phyloP scores from a whole-genome alignment of 257 asterid species.

The Solanum boliviense region DNA sequence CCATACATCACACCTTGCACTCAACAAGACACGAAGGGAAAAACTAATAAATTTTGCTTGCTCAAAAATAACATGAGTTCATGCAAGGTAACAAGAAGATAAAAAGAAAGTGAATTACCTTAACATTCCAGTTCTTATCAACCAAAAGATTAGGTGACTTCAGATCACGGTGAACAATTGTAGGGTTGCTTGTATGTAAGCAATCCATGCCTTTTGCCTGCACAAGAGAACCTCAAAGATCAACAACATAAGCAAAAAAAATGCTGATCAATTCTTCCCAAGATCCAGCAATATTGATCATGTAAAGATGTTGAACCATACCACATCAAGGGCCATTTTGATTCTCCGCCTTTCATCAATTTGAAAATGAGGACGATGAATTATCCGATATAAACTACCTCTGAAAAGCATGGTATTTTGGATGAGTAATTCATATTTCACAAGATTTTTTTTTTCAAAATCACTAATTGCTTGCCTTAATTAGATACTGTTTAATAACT shows the following conservation, averaged over 20 bases:
- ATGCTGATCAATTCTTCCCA: not conserved
- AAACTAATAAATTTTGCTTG: not conserved
- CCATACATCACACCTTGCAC: not conserved
- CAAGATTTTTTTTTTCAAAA: not conserved
- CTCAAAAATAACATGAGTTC: not conserved
- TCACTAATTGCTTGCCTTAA: not conserved
- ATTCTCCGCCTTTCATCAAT: slow-evolving; percentile 92
- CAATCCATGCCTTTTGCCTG: slow-evolving; percentile 99
- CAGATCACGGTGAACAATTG: slow-evolving; percentile 96
- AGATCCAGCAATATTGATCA: not conserved
- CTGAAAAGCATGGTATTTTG: slow-evolving; percentile 32
- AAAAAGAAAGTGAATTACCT: slow-evolving; percentile 36
- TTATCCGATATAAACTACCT: slow-evolving; percentile 93
- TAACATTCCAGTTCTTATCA: slow-evolving; percentile 92
- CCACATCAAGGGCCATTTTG: slow-evolving; percentile 99
- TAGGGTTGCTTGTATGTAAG: slow-evolving; percentile 91
- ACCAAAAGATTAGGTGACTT: slow-evolving; percentile 98
- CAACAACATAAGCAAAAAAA: not conserved
- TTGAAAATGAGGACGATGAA: slow-evolving; percentile 93
- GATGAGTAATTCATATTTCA: not conserved
- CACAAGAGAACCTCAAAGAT: slow-evolving; percentile 20
- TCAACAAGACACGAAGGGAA: not conserved
- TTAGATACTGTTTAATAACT: not conserved
- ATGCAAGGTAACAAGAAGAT: not conserved
- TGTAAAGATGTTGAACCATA: slow-evolving; percentile 11